Evolutionary conservation across 805 yeast species (phyloP), one percentile per base, ranked within the genome.

Genomic region (Metahyphopichia silvanorum): DNA sequence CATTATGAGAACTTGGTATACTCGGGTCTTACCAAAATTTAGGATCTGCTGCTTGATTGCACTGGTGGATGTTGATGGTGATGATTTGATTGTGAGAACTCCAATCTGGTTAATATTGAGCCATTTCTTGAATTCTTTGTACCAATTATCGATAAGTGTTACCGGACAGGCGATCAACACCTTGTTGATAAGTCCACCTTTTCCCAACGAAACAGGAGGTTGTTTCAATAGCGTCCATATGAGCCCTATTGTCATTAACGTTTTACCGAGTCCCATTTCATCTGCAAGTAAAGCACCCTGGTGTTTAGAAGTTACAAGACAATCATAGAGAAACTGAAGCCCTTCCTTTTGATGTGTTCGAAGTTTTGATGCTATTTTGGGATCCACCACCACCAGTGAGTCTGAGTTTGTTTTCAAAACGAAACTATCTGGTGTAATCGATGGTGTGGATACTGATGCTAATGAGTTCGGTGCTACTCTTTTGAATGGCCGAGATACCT

Each of bases 331-430:
- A 48, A 93, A 93, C 33, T 60, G 54, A 1, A 91, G 85, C 2
- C 96, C 98, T 42, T 83, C 89, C 10, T 74, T 57, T 54, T 93
- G 98, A 59, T 93, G 98, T 0, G 84, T 82, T 17, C 98, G 66
- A n/a, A 93, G 60, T 6, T 55, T 49, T 17, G 59, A 54, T 0
- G 76, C 60, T 1, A 85, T 44, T 0, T 60, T 34, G 0, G 86
- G 86, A 46, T 83, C 91, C 8, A 82, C 72, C 0, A 76, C 69
- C 1, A 81, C 82, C n/a, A n/a, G n/a, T n/a, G n/a, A n/a, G n/a
- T n/a, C n/a, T n/a, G n/a, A n/a, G n/a, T n/a, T n/a, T n/a, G n/a
- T n/a, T n/a, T n/a, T n/a, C n/a, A n/a, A n/a, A n/a, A n/a, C n/a
- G n/a, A n/a, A n/a, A n/a, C n/a, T n/a, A n/a, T n/a, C 10, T 18